phyloP scores from a whole-genome alignment of 2,329 filamentous ascomycete species.

The Colletotrichum eremochloae region DNA sequence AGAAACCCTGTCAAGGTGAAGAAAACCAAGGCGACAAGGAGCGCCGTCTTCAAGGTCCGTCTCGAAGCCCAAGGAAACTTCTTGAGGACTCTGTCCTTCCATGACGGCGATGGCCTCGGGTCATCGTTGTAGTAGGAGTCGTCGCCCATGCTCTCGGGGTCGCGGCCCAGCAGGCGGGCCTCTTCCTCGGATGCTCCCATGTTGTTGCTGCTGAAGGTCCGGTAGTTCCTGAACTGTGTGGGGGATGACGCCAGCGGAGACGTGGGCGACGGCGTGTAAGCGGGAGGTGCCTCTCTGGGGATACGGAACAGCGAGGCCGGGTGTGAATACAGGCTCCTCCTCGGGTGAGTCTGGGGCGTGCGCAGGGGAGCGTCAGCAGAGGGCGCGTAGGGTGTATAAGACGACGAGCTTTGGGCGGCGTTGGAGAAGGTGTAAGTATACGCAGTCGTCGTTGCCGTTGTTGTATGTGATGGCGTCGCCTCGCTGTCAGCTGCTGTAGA shows the following conservation, averaged over 20 bases:
- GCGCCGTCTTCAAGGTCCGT: constrained; percentile 48
- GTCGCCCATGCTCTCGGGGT: constrained; percentile 62
- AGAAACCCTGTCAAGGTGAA: constrained; percentile 50
- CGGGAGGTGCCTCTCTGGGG: constrained; percentile 61
- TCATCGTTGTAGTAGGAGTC: constrained; percentile 44
- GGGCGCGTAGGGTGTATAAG: constrained; percentile 40
- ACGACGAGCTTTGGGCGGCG: constrained; percentile 33
- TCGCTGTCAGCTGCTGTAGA: constrained; percentile 32
- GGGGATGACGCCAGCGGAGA: constrained; percentile 50
- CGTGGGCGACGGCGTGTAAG: constrained; percentile 60
- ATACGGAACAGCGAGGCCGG: constrained; percentile 38
- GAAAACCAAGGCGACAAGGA: constrained; percentile 52
- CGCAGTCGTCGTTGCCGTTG: neutral
- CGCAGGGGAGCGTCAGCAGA: constrained; percentile 36
- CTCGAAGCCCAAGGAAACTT: constrained; percentile 42
- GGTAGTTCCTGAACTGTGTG: constrained; percentile 54
- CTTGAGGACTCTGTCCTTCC: constrained; percentile 46
- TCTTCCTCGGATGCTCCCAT: constrained; percentile 61
- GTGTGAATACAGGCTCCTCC: constrained; percentile 22
- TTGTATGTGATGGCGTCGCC: constrained; percentile 36
- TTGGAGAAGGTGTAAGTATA: constrained; percentile 1
- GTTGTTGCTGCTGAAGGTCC: constrained; percentile 56
- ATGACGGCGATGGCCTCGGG: constrained; percentile 40
- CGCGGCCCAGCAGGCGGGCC: constrained; percentile 56
- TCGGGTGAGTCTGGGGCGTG: constrained; percentile 40